These are phyloP conservation scores for Turritis glabra DNA, from an alignment of 345 rosid species.

Conservation along the genomic window DNA sequence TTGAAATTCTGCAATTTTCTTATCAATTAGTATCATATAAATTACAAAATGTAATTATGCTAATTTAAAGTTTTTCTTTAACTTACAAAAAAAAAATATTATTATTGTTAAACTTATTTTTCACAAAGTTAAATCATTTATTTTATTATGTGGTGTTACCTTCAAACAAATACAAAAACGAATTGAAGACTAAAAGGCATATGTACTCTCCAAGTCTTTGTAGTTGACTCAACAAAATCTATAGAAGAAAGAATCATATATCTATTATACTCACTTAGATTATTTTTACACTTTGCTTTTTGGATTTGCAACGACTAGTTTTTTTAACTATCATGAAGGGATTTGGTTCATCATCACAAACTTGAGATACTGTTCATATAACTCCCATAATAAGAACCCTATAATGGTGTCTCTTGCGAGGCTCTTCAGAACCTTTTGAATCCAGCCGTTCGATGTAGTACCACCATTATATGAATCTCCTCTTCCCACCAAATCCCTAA, in stretches of 20 bases:
- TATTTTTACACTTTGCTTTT: background rate
- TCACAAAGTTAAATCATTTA: too few relatives aligned
- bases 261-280: background rate
- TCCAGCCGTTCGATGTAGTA: slow-evolving; percentile 35
- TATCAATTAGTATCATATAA: too few relatives aligned
- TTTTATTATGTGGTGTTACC: too few relatives aligned
- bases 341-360: slow-evolving; percentile 30
- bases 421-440: slow-evolving; percentile 41
- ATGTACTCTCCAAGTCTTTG: background rate
- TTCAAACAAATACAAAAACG: too few relatives aligned
- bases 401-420: slow-evolving; percentile 53
- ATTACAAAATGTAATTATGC: too few relatives aligned
- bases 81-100: too few relatives aligned
- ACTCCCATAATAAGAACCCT: slow-evolving; percentile 53
- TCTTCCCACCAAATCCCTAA: slow-evolving; percentile 68
- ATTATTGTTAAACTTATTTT: too few relatives aligned
- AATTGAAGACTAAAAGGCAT: too few relatives aligned
- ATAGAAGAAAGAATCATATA: background rate
- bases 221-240: background rate
- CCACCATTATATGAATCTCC: slow-evolving; percentile 36
- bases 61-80: too few relatives aligned
- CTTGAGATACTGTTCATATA: slow-evolving; percentile 45
- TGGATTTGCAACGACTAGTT: background rate
- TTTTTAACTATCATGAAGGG: background rate
- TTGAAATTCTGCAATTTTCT: background rate